These are phyloP conservation scores for Aspergillus sp. DNA, from an alignment of 2,329 filamentous ascomycete species.

Conservation along the genomic window DNA sequence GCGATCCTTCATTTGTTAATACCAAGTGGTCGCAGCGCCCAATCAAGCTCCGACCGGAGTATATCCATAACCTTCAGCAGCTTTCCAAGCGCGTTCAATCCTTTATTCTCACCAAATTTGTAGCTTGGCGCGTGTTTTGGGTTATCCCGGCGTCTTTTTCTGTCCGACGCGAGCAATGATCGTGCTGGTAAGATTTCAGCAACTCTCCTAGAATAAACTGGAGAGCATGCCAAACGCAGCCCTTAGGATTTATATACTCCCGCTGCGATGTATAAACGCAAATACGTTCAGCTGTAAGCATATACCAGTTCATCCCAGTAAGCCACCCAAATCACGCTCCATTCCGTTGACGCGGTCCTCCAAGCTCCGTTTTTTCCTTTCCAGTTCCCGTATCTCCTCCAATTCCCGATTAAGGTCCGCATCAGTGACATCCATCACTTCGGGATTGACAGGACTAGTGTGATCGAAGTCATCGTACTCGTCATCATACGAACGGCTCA, in stretches of 20 bases:
- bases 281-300: neutral
- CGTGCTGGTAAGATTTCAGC: neutral
- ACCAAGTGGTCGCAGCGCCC: neutral
- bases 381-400: conserved; percentile 60
- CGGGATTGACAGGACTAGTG: conserved; percentile 30
- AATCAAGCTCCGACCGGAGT: neutral
- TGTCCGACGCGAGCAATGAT: neutral
- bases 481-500: conserved; percentile 62
- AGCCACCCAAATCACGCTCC: conserved; percentile 66
- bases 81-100: neutral
- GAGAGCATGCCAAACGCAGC: neutral
- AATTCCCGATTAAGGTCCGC: conserved; percentile 48
- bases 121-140: neutral
- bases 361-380: conserved; percentile 61
- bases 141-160: neutral
- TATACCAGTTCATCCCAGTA: conserved; percentile 49
- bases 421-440: conserved; percentile 36
- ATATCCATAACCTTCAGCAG: neutral
- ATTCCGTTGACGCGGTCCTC: conserved; percentile 67
- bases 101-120: neutral
- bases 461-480: conserved; percentile 56
- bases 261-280: neutral
- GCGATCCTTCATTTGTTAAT: neutral
- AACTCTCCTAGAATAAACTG: no score
- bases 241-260: neutral